Evolutionary conservation across 495 filamentous ascomycete species (phyloP), one percentile per base, ranked within the genome.

Genomic region (Hyaloscypha finlandica): DNA sequence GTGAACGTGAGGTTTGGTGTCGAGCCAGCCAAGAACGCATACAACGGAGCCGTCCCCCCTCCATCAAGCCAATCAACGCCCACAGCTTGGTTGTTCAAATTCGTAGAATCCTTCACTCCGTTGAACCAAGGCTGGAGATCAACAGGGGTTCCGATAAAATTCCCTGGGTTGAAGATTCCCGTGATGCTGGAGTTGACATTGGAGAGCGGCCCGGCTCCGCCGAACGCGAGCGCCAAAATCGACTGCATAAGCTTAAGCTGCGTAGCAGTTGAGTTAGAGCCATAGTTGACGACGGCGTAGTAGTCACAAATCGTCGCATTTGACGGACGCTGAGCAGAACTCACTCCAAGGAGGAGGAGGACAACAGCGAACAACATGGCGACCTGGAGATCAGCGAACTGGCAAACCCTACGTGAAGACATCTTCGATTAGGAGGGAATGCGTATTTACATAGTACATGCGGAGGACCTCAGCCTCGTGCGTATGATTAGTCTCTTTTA

Each of bases 111-210:
- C 1, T 82, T 73, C 6, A 70, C 71, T 8, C 82, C 82, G 62
- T 79, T 74, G 76, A 83, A 84, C 72, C 80, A 84, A 4, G 75
- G 80, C 30, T 75, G 63, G 30, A 84, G 75, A 66, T 82, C 77
- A 57, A 84, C 80, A n/a, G 69, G 63, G 30, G 71, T 71, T 48
- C 75, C 76, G 25, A 79, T 74, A 70, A 74, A 82, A 9, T 54
- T 70, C 22, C 75, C 76, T 12, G 76, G 77, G 45, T 73, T 75
- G 33, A 84, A 71, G 67, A 83, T 84, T 39, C 81, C 81, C 6
- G 80, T 77, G 11, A 81, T 73, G 3, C 58, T 66, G 52, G 72
- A 66, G 31, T 61, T 61, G 4, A 77, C 73, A 63, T 79, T 80
- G 11, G 74, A 72, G 55, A 75, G 66, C 20, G 71, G 78, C 67